Percentiles rank a stretch among this genome's conserved stretches.
Evolutionary conservation across 2,329 filamentous ascomycete species (phyloP).

Genomic region (Dactylellina haptotyla): DNA sequence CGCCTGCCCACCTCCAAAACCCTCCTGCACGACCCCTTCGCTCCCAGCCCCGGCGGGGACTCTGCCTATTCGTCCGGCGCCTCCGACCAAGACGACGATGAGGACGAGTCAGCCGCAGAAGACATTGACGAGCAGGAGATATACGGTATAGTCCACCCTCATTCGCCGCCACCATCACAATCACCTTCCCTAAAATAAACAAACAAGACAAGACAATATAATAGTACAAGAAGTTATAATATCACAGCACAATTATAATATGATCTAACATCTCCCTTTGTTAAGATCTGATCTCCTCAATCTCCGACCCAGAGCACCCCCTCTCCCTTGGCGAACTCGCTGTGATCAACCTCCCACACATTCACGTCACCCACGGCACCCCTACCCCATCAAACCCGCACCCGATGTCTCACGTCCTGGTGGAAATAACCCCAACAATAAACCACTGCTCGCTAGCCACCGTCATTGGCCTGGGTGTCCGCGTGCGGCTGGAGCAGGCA

Average conservation of each 20-base stretch:
- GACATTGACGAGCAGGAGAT: slow-evolving; percentile 97
- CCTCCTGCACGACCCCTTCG: slow-evolving; percentile 45
- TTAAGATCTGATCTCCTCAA: slow-evolving; percentile 88
- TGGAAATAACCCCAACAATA: slow-evolving; percentile 94
- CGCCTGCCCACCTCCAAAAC: slow-evolving; percentile 40
- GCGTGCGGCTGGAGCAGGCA: slow-evolving; percentile 88
- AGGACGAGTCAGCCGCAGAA: slow-evolving; percentile 65
- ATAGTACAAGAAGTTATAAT: no score
- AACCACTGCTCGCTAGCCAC: slow-evolving; percentile 97
- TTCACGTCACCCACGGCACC: slow-evolving; percentile 75
- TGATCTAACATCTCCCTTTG: slow-evolving; percentile 49
- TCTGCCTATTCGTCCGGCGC: slow-evolving; percentile 45
- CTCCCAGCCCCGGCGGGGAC: slow-evolving; percentile 23
- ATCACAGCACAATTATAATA: background rate
- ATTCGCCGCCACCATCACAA: background rate
- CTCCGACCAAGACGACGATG: slow-evolving; percentile 51
- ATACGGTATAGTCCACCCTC: slow-evolving; percentile 72
- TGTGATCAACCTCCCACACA: slow-evolving; percentile 95
- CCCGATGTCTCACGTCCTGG: slow-evolving; percentile 75
- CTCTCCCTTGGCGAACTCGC: slow-evolving; percentile 91
- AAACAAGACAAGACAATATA: no score
- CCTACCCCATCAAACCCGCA: slow-evolving; percentile 63
- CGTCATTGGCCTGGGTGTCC: slow-evolving; percentile 91
- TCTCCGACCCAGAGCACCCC: slow-evolving; percentile 96
- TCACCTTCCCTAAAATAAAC: no score